Evolutionary conservation across 2,329 filamentous ascomycete species (phyloP).

Genomic region (Fusarium ambrosium): DNA sequence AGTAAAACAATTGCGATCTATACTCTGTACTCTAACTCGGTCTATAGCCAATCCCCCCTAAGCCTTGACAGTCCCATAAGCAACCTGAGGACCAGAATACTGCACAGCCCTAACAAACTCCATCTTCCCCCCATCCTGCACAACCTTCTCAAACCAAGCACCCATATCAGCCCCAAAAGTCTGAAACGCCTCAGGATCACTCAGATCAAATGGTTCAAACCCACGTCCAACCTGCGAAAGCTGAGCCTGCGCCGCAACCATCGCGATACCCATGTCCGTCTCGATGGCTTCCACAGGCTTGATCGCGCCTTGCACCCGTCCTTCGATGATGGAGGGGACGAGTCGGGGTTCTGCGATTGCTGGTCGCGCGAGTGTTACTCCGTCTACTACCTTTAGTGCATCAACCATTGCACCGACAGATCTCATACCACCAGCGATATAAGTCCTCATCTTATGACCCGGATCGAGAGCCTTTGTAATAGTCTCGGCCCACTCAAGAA

Average conservation of each 20-base stretch:
- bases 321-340: slow-evolving; percentile 46
- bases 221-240: slow-evolving; percentile 36
- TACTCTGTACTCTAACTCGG: not conserved
- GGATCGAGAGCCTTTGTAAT: slow-evolving; percentile 55
- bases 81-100: slow-evolving; percentile 37
- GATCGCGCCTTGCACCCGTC: slow-evolving; percentile 35
- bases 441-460: slow-evolving; percentile 63
- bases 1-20: not conserved
- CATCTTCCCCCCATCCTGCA: slow-evolving; percentile 47
- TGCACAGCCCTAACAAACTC: slow-evolving; percentile 41
- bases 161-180: slow-evolving; percentile 43
- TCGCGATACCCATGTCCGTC: slow-evolving; percentile 18
- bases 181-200: slow-evolving; percentile 36
- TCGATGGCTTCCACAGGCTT: slow-evolving; percentile 27
- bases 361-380: slow-evolving; percentile 66
- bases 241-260: slow-evolving; percentile 32
- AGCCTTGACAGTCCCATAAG: slow-evolving; percentile 30
- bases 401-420: slow-evolving; percentile 69
- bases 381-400: slow-evolving; percentile 69
- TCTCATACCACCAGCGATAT: slow-evolving; percentile 70
- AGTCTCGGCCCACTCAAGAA: slow-evolving; percentile 69
- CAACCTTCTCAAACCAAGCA: slow-evolving; percentile 36
- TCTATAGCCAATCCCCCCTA: not conserved
- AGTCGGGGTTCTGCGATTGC: slow-evolving; percentile 51
- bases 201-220: slow-evolving; percentile 47